These are phyloP conservation scores for Trametes polyzona DNA, from an alignment of 1,284 basidiomycete species.

Conservation along the genomic window DNA sequence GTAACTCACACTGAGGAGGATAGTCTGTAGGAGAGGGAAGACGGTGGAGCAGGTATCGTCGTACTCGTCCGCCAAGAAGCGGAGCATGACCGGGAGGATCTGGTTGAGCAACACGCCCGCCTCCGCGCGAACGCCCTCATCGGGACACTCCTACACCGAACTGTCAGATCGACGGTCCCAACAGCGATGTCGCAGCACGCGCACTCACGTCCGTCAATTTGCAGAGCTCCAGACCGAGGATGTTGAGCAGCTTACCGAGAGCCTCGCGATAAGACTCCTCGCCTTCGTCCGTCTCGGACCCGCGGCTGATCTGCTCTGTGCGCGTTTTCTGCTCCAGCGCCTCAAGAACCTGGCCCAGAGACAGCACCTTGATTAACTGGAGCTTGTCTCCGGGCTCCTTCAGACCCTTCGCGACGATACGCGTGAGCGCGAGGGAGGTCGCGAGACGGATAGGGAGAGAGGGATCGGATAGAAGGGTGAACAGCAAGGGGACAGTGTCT, in stretches of 20 bases:
- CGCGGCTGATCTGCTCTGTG: constrained; percentile 66
- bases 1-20: constrained; percentile 73
- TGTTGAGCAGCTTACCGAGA: constrained; percentile 85
- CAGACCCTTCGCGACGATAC: constrained; percentile 90
- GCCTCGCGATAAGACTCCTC: constrained; percentile 90
- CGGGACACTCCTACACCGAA: constrained; percentile 58
- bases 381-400: constrained; percentile 93
- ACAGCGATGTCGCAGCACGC: not conserved
- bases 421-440: constrained; percentile 79
- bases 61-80: constrained; percentile 88
- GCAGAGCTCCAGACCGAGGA: constrained; percentile 82
- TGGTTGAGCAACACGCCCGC: constrained; percentile 72
- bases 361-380: constrained; percentile 88
- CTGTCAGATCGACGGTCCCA: not conserved
- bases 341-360: constrained; percentile 80
- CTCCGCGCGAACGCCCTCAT: constrained; percentile 67
- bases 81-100: constrained; percentile 82
- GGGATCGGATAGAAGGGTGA: constrained; percentile 82
- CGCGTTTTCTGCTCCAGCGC: constrained; percentile 82
- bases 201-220: constrained; percentile 81
- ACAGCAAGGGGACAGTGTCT: constrained; percentile 85
- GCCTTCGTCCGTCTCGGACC: constrained; percentile 71
- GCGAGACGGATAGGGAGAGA: constrained; percentile 83
- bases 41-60: constrained; percentile 88
- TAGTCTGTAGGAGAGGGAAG: constrained; percentile 77